Base-by-base conservation (phyloP, 371 early-diverging fungal species). In the Apophysomyces sp. region DNA sequence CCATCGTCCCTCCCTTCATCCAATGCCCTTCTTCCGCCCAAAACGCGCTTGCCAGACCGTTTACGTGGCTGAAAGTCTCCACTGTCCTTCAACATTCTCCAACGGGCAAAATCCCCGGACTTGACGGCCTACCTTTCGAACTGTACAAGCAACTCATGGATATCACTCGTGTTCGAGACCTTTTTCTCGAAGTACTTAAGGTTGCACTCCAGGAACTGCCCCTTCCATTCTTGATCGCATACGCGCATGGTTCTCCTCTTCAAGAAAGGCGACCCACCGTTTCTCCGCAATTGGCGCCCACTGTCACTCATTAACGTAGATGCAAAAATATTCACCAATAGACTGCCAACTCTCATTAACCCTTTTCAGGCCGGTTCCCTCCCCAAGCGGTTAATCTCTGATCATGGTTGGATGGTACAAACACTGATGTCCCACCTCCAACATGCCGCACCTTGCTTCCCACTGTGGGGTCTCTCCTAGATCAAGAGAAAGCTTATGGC, bases 231-330 rank as follows among this genome's bases (percentile, higher is more conserved):
- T 0, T 68, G 68, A 64, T 18, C 15, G 12, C 0, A 57, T 77
- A 0, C 71, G 3, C 12, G 57, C 27, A 73, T 73, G 65, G 55
- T 71, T 0, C 39, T 77, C 0, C 60, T 72, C 2, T 69, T 51
- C 63, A 77, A 54, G 34, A 73, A 72, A 58, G 74, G 78, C 0
- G 67, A 72, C 15, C 53, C 69, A 0, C 16, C 18, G 1, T 37
- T 36, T 0, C 44, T 72, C 11, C n/a, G 34, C 0, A 78, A 71
- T 57, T 68, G 67, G 65, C 24, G 68, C n/a, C 69, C 69, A 4
- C 58, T 76, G 0, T 65, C 68, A 0, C 63, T 69, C 6, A 71
- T 76, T 39, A 69, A 69, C 40, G 29, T 21, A 4, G 72, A 72
- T 49, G 69, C 69, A 27, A 71, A 75, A 32, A 60, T 73, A 0